Conservation (phyloP, 2,329 filamentous ascomycete genomes). For the Diaporthe capsici region DNA sequence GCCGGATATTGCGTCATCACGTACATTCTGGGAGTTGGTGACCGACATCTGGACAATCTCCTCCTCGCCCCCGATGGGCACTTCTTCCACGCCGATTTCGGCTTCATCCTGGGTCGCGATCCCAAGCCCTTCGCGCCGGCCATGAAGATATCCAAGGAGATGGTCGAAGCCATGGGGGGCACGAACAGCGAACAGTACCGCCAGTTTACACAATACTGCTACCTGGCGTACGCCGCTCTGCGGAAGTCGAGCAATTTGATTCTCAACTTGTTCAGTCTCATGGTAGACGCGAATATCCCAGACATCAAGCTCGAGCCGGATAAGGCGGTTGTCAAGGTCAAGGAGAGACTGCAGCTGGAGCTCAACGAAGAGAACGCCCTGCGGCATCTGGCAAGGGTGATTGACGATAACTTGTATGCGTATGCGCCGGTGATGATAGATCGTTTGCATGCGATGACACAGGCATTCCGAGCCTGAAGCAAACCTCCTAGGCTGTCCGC, state of each 20-base stretch:
- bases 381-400: constrained; percentile 86
- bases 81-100: constrained; percentile 99
- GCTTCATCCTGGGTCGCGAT: constrained; percentile 96
- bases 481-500: not conserved
- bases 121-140: constrained; percentile 97
- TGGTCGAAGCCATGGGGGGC: constrained; percentile 99
- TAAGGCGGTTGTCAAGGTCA: constrained; percentile 94
- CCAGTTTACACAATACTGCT: constrained; percentile 95
- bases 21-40: constrained; percentile 95
- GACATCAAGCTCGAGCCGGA: constrained; percentile 94
- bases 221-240: constrained; percentile 92
- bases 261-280: constrained; percentile 93
- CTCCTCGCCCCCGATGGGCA: constrained; percentile 90
- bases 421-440: constrained; percentile 96
- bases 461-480: constrained; percentile 83
- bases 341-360: constrained; percentile 93
- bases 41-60: constrained; percentile 95
- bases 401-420: constrained; percentile 90
- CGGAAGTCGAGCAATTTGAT: constrained; percentile 93
- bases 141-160: constrained; percentile 97
- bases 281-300: constrained; percentile 97
- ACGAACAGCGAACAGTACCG: constrained; percentile 84
- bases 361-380: constrained; percentile 94
- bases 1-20: constrained; percentile 99
- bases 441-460: constrained; percentile 91